Evolutionary conservation across 2,329 filamentous ascomycete species (phyloP), one percentile per base, ranked within the genome.

Genomic region (Colletotrichum lindemuthianum): DNA sequence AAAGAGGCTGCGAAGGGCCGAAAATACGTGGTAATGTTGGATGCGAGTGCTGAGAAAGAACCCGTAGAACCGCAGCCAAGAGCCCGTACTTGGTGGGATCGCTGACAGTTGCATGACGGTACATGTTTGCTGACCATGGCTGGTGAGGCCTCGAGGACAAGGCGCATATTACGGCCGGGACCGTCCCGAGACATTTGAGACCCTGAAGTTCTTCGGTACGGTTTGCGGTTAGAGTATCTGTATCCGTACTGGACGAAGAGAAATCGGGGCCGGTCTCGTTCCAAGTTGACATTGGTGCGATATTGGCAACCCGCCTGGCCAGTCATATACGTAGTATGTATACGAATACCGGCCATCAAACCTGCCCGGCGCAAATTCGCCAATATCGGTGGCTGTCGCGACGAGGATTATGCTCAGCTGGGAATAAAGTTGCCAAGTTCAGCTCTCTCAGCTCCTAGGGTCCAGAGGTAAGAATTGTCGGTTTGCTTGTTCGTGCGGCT

Each of bases 251-350:
- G 24, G 24, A 24, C 24, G 24, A 4, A 4, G 24, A 24, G 24
- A 24, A 24, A 24, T 24, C 3, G 24, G 3, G 24, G 24, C 24
- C 24, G 4, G 34, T 58, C 48, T 52, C 58, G 51, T 51, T 55
- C 44, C 50, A 15, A 51, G 13, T 54, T 55, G 45, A 61, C 52
- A 45, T 65, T 65, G 61, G 50, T 55, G 60, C 45, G 50, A 41
- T n/a, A 36, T 32, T 58, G 40, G 9, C n/a, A 12, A 15, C 41
- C 24, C 45, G 44, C 39, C 44, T 65, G 55, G 61, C 24, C 24
- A 56, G 37, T 65, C 61, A 55, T 54, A 34, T 50, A 47, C 61
- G 49, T 49, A 36, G 57, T 44, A 24, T 24, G 4, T 24, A 24
- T 24, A 24, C 5, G 4, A 3, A 24, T 24, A 24, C 24, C 24